phyloP scores from a whole-genome alignment of 2,329 filamentous ascomycete genomes.

The Teratosphaeria zuluensis region DNA sequence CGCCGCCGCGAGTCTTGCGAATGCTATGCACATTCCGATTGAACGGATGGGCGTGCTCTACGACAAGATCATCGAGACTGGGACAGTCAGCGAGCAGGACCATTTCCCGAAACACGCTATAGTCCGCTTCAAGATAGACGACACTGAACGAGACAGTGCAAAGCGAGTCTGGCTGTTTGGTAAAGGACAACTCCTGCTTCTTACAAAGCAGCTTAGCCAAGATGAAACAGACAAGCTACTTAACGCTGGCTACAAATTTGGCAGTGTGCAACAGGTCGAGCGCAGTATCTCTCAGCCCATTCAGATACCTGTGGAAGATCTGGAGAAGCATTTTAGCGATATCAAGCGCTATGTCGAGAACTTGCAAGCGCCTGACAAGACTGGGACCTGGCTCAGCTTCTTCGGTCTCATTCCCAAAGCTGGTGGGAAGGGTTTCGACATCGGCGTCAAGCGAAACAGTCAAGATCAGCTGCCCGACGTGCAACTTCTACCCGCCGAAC shows the following conservation, averaged over 20 bases:
- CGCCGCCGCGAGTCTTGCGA: conserved; percentile 64
- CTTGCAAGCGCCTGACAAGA: conserved; percentile 27
- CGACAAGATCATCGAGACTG: conserved; percentile 28
- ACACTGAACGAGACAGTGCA: conserved; percentile 31
- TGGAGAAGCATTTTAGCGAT: conserved; percentile 51
- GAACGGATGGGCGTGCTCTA: conserved; percentile 27
- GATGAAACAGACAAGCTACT: conserved; percentile 56
- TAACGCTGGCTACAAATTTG: conserved; percentile 70
- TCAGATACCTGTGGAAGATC: conserved; percentile 57
- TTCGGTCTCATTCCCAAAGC: conserved; percentile 27
- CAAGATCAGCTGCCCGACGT: conserved; percentile 38
- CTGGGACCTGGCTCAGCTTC: conserved; percentile 29
- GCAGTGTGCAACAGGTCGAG: conserved; percentile 57
- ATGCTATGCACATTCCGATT: conserved; percentile 40
- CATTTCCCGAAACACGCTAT: conserved; percentile 6
- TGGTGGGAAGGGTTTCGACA: conserved; percentile 30
- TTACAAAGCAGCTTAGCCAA: conserved; percentile 55
- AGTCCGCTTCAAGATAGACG: conserved; percentile 11
- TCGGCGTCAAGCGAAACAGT: conserved; percentile 32
- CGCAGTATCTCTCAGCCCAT: conserved; percentile 61
- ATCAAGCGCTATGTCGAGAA: conserved; percentile 54
- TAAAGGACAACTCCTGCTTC: conserved; percentile 70
- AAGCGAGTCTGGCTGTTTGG: conserved; percentile 39
- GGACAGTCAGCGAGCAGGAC: conserved; percentile 18
- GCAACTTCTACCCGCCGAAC: conserved; percentile 24